These are phyloP conservation scores for Helicocarpus griseus DNA, from an alignment of 2,329 filamentous ascomycete genomes.

Conservation along the genomic window DNA sequence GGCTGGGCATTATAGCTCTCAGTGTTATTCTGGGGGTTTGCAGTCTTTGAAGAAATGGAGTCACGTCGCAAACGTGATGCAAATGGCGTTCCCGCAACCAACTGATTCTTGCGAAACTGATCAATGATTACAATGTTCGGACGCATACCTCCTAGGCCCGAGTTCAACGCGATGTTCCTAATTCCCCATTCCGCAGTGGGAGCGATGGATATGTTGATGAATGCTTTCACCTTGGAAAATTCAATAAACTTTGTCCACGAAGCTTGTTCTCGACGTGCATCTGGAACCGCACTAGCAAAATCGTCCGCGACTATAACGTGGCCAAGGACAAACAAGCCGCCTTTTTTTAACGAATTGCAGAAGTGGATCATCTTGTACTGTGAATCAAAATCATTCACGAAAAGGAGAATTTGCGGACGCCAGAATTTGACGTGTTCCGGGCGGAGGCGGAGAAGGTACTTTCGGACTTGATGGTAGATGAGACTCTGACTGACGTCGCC, in stretches of 20 bases:
- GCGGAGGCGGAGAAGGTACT: slow-evolving; percentile 71
- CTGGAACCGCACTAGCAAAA: slow-evolving; percentile 67
- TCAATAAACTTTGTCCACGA: slow-evolving; percentile 84
- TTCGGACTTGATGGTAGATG: slow-evolving; percentile 81
- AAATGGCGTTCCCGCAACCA: slow-evolving; percentile 37
- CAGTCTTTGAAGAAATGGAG: slow-evolving; percentile 14
- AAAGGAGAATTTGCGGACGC: slow-evolving; percentile 75
- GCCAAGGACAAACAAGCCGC: slow-evolving; percentile 71
- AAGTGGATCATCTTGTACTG: slow-evolving; percentile 82
- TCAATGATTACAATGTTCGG: slow-evolving; percentile 79
- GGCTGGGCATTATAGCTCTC: slow-evolving; percentile 1
- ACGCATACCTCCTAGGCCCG: slow-evolving; percentile 77
- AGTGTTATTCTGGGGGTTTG: slow-evolving; percentile 10
- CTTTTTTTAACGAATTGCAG: slow-evolving; percentile 86
- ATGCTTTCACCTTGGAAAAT: slow-evolving; percentile 77
- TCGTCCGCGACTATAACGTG: slow-evolving; percentile 82
- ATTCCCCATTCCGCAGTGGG: slow-evolving; percentile 77
- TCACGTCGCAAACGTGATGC: slow-evolving; percentile 6
- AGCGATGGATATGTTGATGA: slow-evolving; percentile 77
- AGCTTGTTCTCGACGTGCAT: slow-evolving; percentile 69
- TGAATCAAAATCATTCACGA: slow-evolving; percentile 71
- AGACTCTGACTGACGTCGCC: slow-evolving; percentile 82
- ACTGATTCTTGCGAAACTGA: slow-evolving; percentile 56
- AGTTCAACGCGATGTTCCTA: slow-evolving; percentile 69
- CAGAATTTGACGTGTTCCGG: slow-evolving; percentile 92